Evolutionary conservation across 306 rosid genomes (phyloP), one percentile per base, ranked within the genome.

Genomic region (Aeschynomene evenia): DNA sequence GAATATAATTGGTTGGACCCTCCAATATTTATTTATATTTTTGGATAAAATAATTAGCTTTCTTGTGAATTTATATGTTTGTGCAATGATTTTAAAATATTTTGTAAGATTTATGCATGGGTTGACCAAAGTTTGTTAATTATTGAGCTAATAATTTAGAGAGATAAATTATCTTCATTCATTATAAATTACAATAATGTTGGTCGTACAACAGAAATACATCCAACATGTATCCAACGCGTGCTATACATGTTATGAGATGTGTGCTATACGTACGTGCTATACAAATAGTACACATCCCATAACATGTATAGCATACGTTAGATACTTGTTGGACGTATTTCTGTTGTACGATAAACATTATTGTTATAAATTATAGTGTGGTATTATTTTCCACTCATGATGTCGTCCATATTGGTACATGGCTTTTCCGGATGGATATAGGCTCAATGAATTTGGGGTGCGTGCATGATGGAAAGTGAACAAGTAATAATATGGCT

Each of bases 401-500:
- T n/a, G 8, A 31, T 36, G 20, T 24, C 14, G 21, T 28, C n/a
- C 9, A 43, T 4, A 54, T 28, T n/a, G n/a, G 42, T 50, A 50
- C 20, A 14, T 12, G 54, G 33, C 11, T 61, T 23, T 50, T 61
- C 1, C 40, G 37, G 40, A 51, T 59, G 68, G 68, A 71, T 48
- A 34, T 40, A 7, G 9, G 29, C 8, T 37, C 16, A 9, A 12
- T 62, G 24, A 39, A 26, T 9, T 39, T 36, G 46, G 20, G 34
- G n/a, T n/a, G n/a, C n/a, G n/a, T n/a, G n/a, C n/a, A n/a, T 24
- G 24, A 37, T 53, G 36, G 28, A 55, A 73, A 64, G 72, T 13
- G n/a, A 42, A 39, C 54, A 50, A 43, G 53, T 19, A 73, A 28
- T 28, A 28, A 28, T 28, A 28, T 49, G 26, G 58, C 10, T 26